phyloP scores from a whole-genome alignment of 768 basidiomycete genomes.

The Boletus eberwhitei region DNA sequence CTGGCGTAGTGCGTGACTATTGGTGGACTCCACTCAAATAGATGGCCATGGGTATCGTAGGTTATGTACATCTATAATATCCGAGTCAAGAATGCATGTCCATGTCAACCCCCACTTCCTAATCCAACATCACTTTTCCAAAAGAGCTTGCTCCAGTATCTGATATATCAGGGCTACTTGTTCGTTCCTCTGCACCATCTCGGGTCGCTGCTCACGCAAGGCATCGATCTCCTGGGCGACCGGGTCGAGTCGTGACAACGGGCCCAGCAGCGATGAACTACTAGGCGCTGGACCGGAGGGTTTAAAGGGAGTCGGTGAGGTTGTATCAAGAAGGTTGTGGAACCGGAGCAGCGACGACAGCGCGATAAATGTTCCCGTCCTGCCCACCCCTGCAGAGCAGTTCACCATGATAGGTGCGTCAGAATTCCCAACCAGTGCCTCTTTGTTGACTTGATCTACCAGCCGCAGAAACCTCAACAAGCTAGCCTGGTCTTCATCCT shows the following conservation, averaged over 20 bases:
- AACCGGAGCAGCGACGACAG: slow-evolving; percentile 73
- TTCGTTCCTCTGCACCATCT: slow-evolving; percentile 75
- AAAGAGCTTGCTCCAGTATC: slow-evolving; percentile 38
- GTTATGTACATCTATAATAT: no score
- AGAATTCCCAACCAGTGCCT: slow-evolving; percentile 39
- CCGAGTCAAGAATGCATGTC: no score
- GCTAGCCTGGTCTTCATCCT: slow-evolving; percentile 52
- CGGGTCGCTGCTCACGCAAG: slow-evolving; percentile 74
- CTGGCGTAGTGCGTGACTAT: no score
- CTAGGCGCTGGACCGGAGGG: slow-evolving; percentile 27
- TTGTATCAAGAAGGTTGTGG: slow-evolving; percentile 41
- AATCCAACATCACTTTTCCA: slow-evolving; percentile 5
- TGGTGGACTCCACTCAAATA: no score
- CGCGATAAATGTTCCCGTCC: slow-evolving; percentile 85
- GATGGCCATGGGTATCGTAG: no score
- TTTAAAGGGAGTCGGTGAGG: slow-evolving; percentile 22
- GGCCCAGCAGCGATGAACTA: slow-evolving; percentile 54
- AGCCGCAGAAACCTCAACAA: slow-evolving; percentile 60
- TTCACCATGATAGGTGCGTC: slow-evolving; percentile 80
- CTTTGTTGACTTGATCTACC: slow-evolving; percentile 62
- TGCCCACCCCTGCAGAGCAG: slow-evolving; percentile 85
- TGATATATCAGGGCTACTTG: slow-evolving; percentile 67
- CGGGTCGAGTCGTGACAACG: slow-evolving; percentile 50
- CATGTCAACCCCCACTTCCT: no score
- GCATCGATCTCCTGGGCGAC: slow-evolving; percentile 73